Conservation (phyloP, 2,329 filamentous ascomycete species). For the Trichophyton simii region DNA sequence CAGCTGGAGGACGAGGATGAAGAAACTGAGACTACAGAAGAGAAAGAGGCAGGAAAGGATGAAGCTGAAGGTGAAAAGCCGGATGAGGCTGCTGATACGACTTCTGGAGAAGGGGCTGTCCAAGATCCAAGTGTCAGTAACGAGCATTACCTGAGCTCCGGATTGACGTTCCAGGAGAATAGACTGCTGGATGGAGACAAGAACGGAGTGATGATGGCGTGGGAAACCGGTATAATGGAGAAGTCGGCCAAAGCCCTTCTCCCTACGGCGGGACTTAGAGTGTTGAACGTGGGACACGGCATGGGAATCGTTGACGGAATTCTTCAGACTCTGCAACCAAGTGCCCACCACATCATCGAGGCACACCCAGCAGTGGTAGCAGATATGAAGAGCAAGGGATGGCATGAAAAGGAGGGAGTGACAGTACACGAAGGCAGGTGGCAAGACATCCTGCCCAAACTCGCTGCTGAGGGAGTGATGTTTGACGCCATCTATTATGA, state of each 20-base stretch:
- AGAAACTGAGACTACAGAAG: slow-evolving; percentile 7
- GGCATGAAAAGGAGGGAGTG: slow-evolving; percentile 49
- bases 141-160: slow-evolving; percentile 55
- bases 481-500: slow-evolving; percentile 95
- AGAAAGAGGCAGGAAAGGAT: neutral
- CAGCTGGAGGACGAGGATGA: slow-evolving; percentile 40
- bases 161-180: slow-evolving; percentile 50
- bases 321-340: slow-evolving; percentile 55
- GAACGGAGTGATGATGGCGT: slow-evolving; percentile 90
- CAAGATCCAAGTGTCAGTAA: slow-evolving; percentile 41
- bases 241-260: slow-evolving; percentile 58
- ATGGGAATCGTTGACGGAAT: slow-evolving; percentile 80
- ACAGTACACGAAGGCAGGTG: slow-evolving; percentile 58
- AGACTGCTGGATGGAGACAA: slow-evolving; percentile 60
- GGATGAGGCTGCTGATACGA: neutral
- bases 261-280: slow-evolving; percentile 48
- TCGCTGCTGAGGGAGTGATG: slow-evolving; percentile 55
- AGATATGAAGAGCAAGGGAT: slow-evolving; percentile 54
- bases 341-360: slow-evolving; percentile 71
- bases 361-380: slow-evolving; percentile 66
- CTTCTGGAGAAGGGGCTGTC: slow-evolving; percentile 2
- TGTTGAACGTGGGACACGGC: slow-evolving; percentile 79
- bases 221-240: slow-evolving; percentile 80
- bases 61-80: slow-evolving; percentile 6
- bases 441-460: slow-evolving; percentile 63